These are phyloP conservation scores for Pleurotus cornucopiae DNA, from an alignment of 768 basidiomycete species.

Conservation along the genomic window DNA sequence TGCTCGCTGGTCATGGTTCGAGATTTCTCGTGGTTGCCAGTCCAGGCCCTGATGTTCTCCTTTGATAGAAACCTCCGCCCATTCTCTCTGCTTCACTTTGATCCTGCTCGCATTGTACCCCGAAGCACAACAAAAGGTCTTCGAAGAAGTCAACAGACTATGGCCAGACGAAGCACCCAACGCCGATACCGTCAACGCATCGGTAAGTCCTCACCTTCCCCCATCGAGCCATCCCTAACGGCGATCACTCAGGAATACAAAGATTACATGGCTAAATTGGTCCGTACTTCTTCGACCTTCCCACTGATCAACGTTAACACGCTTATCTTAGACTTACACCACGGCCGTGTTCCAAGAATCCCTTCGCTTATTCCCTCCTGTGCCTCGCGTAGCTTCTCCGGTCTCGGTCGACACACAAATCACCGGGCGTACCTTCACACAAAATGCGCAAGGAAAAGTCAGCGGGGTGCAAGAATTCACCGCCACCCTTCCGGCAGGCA, in stretches of 20 bases:
- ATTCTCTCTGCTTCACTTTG: slow-evolving; percentile 39
- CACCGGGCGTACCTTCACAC: slow-evolving; percentile 26
- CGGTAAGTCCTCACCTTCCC: background rate
- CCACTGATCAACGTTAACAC: too few relatives aligned
- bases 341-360: slow-evolving; percentile 41
- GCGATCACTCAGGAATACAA: slow-evolving; percentile 30
- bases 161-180: slow-evolving; percentile 27
- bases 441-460: slow-evolving; percentile 17
- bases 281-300: slow-evolving; percentile 12
- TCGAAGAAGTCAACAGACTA: slow-evolving; percentile 31
- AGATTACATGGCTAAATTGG: slow-evolving; percentile 31
- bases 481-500: slow-evolving; percentile 34
- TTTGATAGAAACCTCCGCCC: slow-evolving; percentile 41
- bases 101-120: slow-evolving; percentile 45
- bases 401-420: slow-evolving; percentile 30
- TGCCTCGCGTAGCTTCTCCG: slow-evolving; percentile 28
- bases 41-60: background rate
- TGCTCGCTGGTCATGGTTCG: slow-evolving; percentile 47
- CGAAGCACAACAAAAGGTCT: slow-evolving; percentile 41
- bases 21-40: background rate
- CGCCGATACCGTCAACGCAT: slow-evolving; percentile 23
- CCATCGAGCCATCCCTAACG: background rate
- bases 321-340: slow-evolving; percentile 33
- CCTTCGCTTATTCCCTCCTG: slow-evolving; percentile 36
- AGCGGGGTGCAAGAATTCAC: slow-evolving; percentile 23